Base-by-base conservation (phyloP, 805 yeast species). In the Metschnikowia chrysomelidarum region DNA sequence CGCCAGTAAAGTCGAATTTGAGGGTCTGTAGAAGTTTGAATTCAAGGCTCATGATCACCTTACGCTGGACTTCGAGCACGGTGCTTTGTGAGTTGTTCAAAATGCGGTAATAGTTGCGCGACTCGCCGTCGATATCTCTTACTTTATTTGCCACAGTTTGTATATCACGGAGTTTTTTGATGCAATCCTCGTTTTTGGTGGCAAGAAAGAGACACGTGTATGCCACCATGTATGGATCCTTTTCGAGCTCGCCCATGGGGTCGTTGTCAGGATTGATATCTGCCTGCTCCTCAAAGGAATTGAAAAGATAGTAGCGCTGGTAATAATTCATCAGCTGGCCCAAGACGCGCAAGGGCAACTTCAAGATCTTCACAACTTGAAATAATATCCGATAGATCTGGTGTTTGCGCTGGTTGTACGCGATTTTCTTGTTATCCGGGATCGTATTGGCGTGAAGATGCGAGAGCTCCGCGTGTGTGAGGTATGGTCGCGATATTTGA, bases 181-280 rank as follows among this genome's bases (percentile, higher is more conserved):
- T 80, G 26, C 88, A 85, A 52, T 88, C 96, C 51, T 86, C 94
- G 44, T 80, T 78, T 56, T 88, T 87, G 27, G 81, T 66, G 2
- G 95, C 83, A 11, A 86, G 63, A 38, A 84, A 74, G 6, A 88
- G 54, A 35, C 87, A 73, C 7, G 91, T 73, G 7, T 81, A 59
- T 0, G 86, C 85, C n/a, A 85, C 73, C 27, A 81, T 80, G 44
- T 69, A 69, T 27, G 79, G 76, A 34, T 72, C 67, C 26, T 53
- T 60, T 32, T 62, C 69, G 19, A 58, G 47, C 30, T 58, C 61
- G 7, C 21, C 30, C 19, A 44, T 12, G 5, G 44, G 43, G 19
- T 48, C 53, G 23, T 32, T 44, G 8, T 47, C 53, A 11, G 43
- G 48, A 18, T 51, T 46, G 32, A 50, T 56, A 27, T 52, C 56